Conservation (phyloP, 495 filamentous ascomycete species). For the Xylaria venustula region DNA sequence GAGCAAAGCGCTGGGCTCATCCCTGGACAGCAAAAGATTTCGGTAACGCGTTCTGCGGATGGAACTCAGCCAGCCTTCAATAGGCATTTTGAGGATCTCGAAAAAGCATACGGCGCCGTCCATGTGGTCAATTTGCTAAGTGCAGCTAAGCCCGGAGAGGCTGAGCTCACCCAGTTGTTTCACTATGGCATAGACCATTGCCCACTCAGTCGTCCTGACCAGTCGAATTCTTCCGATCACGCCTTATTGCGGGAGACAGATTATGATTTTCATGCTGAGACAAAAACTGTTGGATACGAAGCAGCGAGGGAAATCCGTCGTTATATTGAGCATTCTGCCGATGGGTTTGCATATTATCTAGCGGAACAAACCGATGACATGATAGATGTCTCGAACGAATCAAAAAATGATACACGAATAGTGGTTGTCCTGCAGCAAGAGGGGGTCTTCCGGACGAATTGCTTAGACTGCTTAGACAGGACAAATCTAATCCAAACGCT, state of each 20-base stretch:
- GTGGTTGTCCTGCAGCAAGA: constrained; percentile 83
- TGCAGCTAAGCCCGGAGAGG: constrained; percentile 77
- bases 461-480: constrained; percentile 91
- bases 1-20: constrained; percentile 86
- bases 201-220: constrained; percentile 54
- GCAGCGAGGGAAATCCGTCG: constrained; percentile 75
- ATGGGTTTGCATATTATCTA: constrained; percentile 87
- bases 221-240: constrained; percentile 53
- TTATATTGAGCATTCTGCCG: constrained; percentile 70
- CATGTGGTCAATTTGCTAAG: constrained; percentile 93
- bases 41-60: constrained; percentile 82
- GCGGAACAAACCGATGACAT: constrained; percentile 65
- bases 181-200: constrained; percentile 72
- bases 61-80: constrained; percentile 95
- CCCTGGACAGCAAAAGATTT: constrained; percentile 92
- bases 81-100: constrained; percentile 84
- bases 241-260: constrained; percentile 74
- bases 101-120: constrained; percentile 79
- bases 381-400: constrained; percentile 22
- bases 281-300: constrained; percentile 83
- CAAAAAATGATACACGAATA: constrained; percentile 44
- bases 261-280: constrained; percentile 95
- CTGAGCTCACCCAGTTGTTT: constrained; percentile 75
- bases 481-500: constrained; percentile 97
- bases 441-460: constrained; percentile 93